A percentile compares a stretch with the other conserved stretches of the same genome.
These are phyloP conservation scores for Penicillium herquei DNA, from an alignment of 495 filamentous ascomycete genomes.

Conservation along the genomic window DNA sequence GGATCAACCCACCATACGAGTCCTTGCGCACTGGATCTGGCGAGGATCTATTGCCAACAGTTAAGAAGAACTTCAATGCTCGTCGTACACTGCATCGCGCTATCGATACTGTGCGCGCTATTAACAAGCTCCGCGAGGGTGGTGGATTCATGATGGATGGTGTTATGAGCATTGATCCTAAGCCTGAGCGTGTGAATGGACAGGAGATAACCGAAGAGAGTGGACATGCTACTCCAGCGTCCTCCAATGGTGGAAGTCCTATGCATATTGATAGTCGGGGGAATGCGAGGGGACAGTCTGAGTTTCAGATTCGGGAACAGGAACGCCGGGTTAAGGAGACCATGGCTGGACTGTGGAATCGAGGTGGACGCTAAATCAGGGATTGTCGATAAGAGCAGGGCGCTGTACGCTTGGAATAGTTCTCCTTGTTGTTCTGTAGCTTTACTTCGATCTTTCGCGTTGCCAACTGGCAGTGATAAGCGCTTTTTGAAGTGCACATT, in stretches of 20 bases:
- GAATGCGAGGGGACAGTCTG: slow-evolving; percentile 62
- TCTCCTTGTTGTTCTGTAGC: neutral
- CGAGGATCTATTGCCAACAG: slow-evolving; percentile 80
- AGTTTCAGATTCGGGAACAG: slow-evolving; percentile 62
- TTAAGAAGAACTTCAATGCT: slow-evolving; percentile 99
- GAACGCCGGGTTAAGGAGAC: slow-evolving; percentile 59
- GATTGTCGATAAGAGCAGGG: too few relatives aligned
- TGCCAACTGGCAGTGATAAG: too few relatives aligned
- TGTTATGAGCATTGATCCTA: slow-evolving; percentile 62
- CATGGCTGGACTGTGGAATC: slow-evolving; percentile 58
- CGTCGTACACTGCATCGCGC: slow-evolving; percentile 90
- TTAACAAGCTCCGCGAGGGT: slow-evolving; percentile 91
- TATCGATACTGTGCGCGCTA: slow-evolving; percentile 96
- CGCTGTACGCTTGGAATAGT: neutral
- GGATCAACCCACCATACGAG: slow-evolving; percentile 65
- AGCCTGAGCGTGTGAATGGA: slow-evolving; percentile 49
- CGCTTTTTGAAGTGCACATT: too few relatives aligned
- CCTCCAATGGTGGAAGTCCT: slow-evolving; percentile 2
- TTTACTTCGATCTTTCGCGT: neutral
- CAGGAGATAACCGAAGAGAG: slow-evolving; percentile 41
- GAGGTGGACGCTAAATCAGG: slow-evolving; percentile 27
- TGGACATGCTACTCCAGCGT: slow-evolving; percentile 7
- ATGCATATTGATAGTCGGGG: slow-evolving; percentile 58
- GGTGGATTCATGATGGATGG: slow-evolving; percentile 82
- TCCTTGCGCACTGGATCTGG: slow-evolving; percentile 40